phyloP scores from a whole-genome alignment of 2,329 filamentous ascomycete genomes.

The Talaromyces sp. region DNA sequence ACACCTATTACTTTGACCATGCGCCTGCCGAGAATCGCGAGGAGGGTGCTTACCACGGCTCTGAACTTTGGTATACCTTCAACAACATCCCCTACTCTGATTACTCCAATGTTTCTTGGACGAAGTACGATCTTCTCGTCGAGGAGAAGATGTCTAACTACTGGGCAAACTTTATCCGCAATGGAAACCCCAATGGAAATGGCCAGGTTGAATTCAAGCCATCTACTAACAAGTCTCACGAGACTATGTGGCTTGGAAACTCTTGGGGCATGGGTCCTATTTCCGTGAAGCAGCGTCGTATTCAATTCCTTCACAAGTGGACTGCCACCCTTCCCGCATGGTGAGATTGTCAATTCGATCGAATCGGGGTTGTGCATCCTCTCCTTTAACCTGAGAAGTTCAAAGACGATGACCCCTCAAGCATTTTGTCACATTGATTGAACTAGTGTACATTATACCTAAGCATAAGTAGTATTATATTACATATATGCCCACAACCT shows the following conservation, averaged over 20 bases:
- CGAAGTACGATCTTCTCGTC: background rate
- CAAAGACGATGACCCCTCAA: no score
- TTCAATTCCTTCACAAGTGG: constrained; percentile 5
- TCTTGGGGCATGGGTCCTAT: constrained; percentile 2
- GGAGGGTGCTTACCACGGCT: background rate
- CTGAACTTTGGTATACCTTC: background rate
- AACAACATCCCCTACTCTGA: background rate
- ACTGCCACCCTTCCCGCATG: constrained; percentile 2
- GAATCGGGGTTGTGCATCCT: no score
- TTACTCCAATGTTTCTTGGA: background rate
- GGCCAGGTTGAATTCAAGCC: background rate
- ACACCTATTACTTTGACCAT: background rate
- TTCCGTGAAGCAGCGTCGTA: background rate
- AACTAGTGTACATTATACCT: no score
- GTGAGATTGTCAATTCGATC: no score
- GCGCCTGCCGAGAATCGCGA: background rate
- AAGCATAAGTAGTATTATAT: no score
- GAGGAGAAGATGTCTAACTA: background rate
- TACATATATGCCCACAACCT: no score
- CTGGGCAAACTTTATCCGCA: constrained; percentile 2
- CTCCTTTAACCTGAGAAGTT: no score
- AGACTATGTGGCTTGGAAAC: constrained; percentile 1
- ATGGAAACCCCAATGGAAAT: background rate
- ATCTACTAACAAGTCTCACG: background rate
- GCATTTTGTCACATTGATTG: no score